Base-by-base conservation (phyloP, 139 green algal genomes). In the Pedinophyceae sp. region DNA sequence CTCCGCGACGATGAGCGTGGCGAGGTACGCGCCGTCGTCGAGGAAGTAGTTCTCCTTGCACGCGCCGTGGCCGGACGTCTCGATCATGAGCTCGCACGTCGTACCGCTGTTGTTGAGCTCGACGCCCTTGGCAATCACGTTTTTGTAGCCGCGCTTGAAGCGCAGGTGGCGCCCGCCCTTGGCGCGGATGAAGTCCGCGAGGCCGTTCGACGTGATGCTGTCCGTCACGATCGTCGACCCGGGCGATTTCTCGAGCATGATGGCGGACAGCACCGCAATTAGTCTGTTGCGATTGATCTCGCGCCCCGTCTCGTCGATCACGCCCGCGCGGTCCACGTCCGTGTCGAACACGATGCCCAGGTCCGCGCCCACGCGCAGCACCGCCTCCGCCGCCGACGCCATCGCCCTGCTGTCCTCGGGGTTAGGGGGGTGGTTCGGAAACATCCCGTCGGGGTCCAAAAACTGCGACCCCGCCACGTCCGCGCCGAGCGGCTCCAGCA, bases 281-380 rank as follows among this genome's bases (percentile, higher is more conserved):
- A 93, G 87, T 43, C 78, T 68, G 73, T 97, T 97, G 59, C 72
- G 78, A 69, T 95, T 96, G 71, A 97, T 89, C 56, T 79, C 70
- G 3, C 65, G 61, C 15, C 89, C 86, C 15, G 63, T 39, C 0
- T 46, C 39, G 28, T 88, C 81, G 30, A 95, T 82, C 25, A 94
- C 79, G 24, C 49, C 66, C 7, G 39, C 65, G 27, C 89, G 78
- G 72, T 97, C 89, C 27, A 96, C 88, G 63, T 97, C 89, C 1
- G 89, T 97, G 70, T 97, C 89, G 52, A 96, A 88, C 26, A 95
- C 77, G 23, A 97, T 86, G 27, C 88, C 89, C 43, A 97, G 65
- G 52, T 97, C 85, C 1, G 89, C 83, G 0, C 66, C 60, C 5
- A 61, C 54, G n/a, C 27, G 27, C 2, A 28, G 29, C n/a, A 77